Base-by-base conservation (phyloP, 768 basidiomycete species). In the Trametes cinnabarina region DNA sequence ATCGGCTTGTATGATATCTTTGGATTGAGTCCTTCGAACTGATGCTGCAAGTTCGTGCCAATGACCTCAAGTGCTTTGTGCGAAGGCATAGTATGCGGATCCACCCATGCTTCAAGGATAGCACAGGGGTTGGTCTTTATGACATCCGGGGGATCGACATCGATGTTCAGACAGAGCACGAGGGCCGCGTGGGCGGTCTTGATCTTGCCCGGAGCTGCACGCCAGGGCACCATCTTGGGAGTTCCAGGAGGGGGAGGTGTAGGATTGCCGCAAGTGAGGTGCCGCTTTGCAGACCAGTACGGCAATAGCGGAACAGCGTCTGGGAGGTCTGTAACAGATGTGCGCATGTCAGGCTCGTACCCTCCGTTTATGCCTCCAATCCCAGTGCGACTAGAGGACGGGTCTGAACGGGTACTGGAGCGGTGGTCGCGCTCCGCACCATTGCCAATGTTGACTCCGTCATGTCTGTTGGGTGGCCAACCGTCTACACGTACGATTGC, bases 121-220 rank as follows among this genome's bases (percentile, higher is more conserved):
- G 97, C 94, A 65, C 94, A 98, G 0, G 97, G 97, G 62, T 90
- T 89, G 6, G 96, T 98, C 78, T 98, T 99, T 74, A 98, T 88
- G 51, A 98, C 79, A 68, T 99, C 97, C 60, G 97, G 97, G 17
- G 97, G 97, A 68, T 98, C 96, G 44, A 97, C 92, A 54, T 96
- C 95, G 70, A 98, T 93, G 73, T 98, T 98, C 19, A 99, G 80
- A 68, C 97, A 99, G 53, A 98, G 76, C 9, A 96, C 89, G 5
- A 96, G 79, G 1, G 87, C 88, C 2, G 93, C 96, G 34, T 92
- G 88, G 17, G 88, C 85, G 1, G 94, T 98, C 73, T 96, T 96
- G 51, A 96, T 83, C 69, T 94, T 92, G 59, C 87, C 87, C 2
- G 89, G 88, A 0, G 85, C 79, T 42, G 86, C 84, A 50, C 94